Conservation (phyloP, 2,329 filamentous ascomycete species). For the Cadophora luteo-olivacea region DNA sequence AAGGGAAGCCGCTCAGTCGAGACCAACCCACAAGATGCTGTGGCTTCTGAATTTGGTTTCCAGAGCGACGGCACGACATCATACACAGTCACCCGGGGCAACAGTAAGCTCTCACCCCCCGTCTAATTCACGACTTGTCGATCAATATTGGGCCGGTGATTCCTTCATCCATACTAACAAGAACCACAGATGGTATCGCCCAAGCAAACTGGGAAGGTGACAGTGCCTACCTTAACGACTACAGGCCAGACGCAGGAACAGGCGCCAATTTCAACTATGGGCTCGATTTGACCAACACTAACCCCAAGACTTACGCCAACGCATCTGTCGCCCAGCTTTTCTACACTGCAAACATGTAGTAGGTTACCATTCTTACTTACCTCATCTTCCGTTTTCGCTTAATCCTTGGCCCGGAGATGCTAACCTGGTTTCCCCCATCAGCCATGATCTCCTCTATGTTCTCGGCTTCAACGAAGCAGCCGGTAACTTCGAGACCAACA, state of each 20-base stretch:
- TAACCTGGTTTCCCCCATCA: not conserved
- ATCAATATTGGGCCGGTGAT: no score
- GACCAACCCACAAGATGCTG: conserved; percentile 55
- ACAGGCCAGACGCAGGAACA: conserved; percentile 52
- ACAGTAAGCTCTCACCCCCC: conserved; percentile 49
- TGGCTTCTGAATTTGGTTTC: conserved; percentile 60
- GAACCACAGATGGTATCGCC: conserved; percentile 53
- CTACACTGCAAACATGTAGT: conserved; percentile 63
- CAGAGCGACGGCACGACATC: conserved; percentile 53
- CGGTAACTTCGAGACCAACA: conserved; percentile 66
- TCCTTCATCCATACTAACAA: not conserved
- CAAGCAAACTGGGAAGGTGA: conserved; percentile 58
- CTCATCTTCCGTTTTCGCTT: not conserved
- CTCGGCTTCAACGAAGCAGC: conserved; percentile 64
- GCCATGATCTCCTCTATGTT: conserved; percentile 62
- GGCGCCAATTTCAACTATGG: conserved; percentile 53
- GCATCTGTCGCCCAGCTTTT: conserved; percentile 65
- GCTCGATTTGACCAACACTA: conserved; percentile 47
- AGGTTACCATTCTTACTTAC: not conserved
- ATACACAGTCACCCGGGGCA: conserved; percentile 62
- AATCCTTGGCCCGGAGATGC: not conserved
- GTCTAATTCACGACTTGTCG: no score
- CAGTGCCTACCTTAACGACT: conserved; percentile 53
- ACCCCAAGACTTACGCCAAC: conserved; percentile 54
- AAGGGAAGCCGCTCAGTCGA: conserved; percentile 53